These are phyloP conservation scores for Nicotiana knightiana DNA, from an alignment of 257 asterid genomes.

Conservation along the genomic window DNA sequence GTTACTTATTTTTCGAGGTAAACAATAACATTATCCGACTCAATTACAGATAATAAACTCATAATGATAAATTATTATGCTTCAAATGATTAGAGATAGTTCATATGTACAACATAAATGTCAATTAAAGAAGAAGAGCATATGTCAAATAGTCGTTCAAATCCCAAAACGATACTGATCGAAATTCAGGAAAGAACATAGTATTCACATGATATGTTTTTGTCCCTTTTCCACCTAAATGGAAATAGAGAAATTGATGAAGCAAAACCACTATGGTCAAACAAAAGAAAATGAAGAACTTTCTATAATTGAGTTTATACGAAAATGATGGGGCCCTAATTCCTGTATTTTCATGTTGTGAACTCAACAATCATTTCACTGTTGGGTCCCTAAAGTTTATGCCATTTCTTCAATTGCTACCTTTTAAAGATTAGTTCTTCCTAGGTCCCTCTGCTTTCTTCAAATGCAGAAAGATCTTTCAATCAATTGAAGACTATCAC, in stretches of 20 bases:
- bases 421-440: background rate
- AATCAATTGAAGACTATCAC: background rate
- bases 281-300: background rate
- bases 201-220: constrained; percentile 5
- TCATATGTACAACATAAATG: background rate
- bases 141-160: background rate
- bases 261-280: constrained; percentile 4
- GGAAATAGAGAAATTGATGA: background rate
- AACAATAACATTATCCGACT: too few species aligned
- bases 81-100: background rate
- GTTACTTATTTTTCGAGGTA: too few species aligned
- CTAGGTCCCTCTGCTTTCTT: background rate
- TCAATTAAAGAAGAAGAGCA: background rate
- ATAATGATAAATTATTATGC: too few species aligned
- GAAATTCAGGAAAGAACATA: background rate
- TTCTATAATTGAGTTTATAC: constrained; percentile 3
- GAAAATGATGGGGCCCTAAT: background rate
- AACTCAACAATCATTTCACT: background rate
- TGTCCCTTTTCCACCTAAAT: background rate
- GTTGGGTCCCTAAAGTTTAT: background rate
- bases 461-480: background rate
- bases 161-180: background rate
- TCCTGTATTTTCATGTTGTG: background rate
- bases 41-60: too few species aligned
- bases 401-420: background rate